Conservation (phyloP, 2,329 filamentous ascomycete genomes). For the Calonectria hongkongensis region DNA sequence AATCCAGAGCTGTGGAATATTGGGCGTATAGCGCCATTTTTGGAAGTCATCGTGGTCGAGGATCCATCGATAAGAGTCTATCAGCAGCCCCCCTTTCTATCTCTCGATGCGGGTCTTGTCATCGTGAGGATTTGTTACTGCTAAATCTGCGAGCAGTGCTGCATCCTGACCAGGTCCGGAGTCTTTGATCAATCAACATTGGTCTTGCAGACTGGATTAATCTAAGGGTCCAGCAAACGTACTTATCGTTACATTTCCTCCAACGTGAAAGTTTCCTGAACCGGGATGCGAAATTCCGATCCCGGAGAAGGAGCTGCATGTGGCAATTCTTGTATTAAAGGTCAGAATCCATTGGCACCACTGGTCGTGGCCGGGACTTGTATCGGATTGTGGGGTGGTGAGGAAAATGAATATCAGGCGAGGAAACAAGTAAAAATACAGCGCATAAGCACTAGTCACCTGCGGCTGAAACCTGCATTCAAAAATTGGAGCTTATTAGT, state of each 20-base stretch:
- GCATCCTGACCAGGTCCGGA: not conserved
- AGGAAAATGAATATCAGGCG: too few relatives aligned
- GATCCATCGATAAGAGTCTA: not conserved
- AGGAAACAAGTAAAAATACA: too few relatives aligned
- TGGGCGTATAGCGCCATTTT: not conserved
- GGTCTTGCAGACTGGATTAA: not conserved
- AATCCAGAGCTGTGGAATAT: not conserved
- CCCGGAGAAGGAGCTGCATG: not conserved
- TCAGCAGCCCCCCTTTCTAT: not conserved
- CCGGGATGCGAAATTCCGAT: not conserved
- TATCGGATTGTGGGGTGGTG: too few relatives aligned
- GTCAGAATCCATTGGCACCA: not conserved
- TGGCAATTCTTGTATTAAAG: not conserved
- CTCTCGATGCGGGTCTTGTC: not conserved
- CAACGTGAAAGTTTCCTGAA: not conserved
- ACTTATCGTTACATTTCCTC: not conserved
- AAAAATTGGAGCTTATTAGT: too few relatives aligned
- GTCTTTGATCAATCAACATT: not conserved
- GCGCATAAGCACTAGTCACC: too few relatives aligned
- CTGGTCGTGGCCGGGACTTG: too few relatives aligned
- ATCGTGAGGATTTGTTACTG: not conserved
- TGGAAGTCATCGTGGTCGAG: not conserved
- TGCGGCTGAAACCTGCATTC: too few relatives aligned
- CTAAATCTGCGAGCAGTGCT: not conserved
- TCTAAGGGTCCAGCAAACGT: not conserved